Base-by-base conservation (phyloP, 768 basidiomycete genomes). In the Collybia sp. region DNA sequence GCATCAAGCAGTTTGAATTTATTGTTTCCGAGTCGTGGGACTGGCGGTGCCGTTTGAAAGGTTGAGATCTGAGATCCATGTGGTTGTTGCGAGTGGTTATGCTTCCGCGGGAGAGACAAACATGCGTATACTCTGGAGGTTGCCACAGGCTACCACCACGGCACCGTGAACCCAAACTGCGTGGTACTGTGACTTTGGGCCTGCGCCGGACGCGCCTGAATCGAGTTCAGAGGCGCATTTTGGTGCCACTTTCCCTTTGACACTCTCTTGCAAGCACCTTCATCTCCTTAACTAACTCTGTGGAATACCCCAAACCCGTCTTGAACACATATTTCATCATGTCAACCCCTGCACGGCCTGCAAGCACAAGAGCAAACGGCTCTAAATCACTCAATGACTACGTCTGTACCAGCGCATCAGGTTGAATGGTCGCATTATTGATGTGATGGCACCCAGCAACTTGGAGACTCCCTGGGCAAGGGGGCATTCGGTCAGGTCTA, bases 401-500 rank as follows among this genome's bases (percentile, higher is more conserved):
- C 59, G 82, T 83, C 57, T 48, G 77, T 63, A 17, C 47, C 33
- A 48, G 39, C 40, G 48, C 36, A 32, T 25, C 31, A 12, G 20
- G 41, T 9, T 43, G 25, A 15, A 33, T 36, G 15, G 32, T 46
- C 19, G 8, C 36, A 17, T 46, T 31, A 42, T 40, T 45, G 45
- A 37, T 43, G 44, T n/a, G 43, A 43, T 44, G 41, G 45, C 47
- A 40, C 45, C 31, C 60, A 94, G 92, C 93, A 97, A 93, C 79
- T 97, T 40, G 93, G 93, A 15, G 93, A 97, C 61, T 88, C 86
- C 36, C 76, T 97, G n/a, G 93, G 93, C 43, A 93, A 95, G 65
- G 93, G 93, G 57, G 93, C 93, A 41, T 93, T 93, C 59, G 93
- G 91, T n/a, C 91, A 93, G 66, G 93, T 97, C 53, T 97, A 93